phyloP scores from a whole-genome alignment of 2,329 filamentous ascomycete species.

The Fusarium tuaranense region DNA sequence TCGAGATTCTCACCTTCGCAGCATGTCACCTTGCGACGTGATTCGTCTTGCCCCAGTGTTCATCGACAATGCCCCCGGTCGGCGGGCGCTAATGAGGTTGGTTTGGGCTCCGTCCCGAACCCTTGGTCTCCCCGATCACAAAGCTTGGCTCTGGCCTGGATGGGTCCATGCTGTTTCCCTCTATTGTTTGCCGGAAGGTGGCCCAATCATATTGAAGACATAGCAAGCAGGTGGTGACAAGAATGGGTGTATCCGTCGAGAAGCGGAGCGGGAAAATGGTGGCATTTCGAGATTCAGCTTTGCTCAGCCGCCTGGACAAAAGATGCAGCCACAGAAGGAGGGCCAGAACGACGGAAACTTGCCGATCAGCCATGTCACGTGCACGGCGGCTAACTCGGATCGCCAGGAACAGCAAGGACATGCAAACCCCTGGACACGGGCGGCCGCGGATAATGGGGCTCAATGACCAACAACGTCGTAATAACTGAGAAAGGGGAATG shows the following conservation, averaged over 20 bases:
- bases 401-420: neutral
- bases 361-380: neutral
- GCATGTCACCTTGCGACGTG: neutral
- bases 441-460: neutral
- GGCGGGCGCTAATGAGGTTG: neutral
- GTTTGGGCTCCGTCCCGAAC: neutral
- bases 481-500: neutral
- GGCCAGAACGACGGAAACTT: neutral
- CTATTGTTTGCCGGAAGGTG: neutral
- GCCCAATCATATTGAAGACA: neutral
- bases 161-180: neutral
- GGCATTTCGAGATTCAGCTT: neutral
- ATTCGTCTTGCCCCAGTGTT: neutral
- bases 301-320: neutral
- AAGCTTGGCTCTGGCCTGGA: neutral
- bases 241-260: neutral
- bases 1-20: neutral
- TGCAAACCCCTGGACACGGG: neutral
- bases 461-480: neutral
- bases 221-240: neutral
- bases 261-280: neutral
- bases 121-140: neutral
- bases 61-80: neutral
- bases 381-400: neutral
- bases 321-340: neutral